Base-by-base conservation (phyloP, 2,329 filamentous ascomycete species). In the Claviceps maximensis region DNA sequence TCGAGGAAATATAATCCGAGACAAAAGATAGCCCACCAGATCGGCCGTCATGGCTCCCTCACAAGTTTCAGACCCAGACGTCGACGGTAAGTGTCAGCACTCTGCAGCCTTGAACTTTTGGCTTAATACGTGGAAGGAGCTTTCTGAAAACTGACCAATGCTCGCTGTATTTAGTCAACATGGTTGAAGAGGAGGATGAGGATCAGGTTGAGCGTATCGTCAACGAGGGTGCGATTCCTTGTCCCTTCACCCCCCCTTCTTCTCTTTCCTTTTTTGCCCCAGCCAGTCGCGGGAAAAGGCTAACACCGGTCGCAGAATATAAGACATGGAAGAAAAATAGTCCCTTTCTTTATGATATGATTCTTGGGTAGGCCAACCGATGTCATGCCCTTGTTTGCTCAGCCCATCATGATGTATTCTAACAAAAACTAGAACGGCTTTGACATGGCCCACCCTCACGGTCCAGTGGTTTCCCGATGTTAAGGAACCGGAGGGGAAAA, bases 301-400 rank as follows among this genome's bases (percentile, higher is more conserved):
- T 54, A 40, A 54, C 29, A 17, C 19, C 45, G 17, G 42, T 52
- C 55, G 17, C 19, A 89, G 93, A 98, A 69, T 98, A 98, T 80
- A 98, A 98, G 70, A 96, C 91, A 59, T 98, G 93, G 93, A 98
- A 98, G 78, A 98, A 98, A 77, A 98, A 98, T 71, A 89, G 87
- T 59, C 90, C 93, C 3, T 97, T 97, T 66, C 85, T 98, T 62
- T 98, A 98, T 69, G 93, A 98, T 68, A 88, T 96, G 82, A 93
- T 98, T 59, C 78, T 97, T 58, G 90, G 83, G 83, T 83, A 69
- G 19, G 54, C 21, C 2, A 12, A 8, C 15, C 13, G 12, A 48
- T n/a, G 29, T 4, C 6, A 29, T 36, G 27, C n/a, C 25, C 15
- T 44, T 27, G 9, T 42, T 15, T 27, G 5, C 17, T 9, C 10